A percentile compares a stretch with the other conserved stretches of the same genome.
phyloP scores from a whole-genome alignment of 2,329 filamentous ascomycete species.

The Xylaria multiplex region DNA sequence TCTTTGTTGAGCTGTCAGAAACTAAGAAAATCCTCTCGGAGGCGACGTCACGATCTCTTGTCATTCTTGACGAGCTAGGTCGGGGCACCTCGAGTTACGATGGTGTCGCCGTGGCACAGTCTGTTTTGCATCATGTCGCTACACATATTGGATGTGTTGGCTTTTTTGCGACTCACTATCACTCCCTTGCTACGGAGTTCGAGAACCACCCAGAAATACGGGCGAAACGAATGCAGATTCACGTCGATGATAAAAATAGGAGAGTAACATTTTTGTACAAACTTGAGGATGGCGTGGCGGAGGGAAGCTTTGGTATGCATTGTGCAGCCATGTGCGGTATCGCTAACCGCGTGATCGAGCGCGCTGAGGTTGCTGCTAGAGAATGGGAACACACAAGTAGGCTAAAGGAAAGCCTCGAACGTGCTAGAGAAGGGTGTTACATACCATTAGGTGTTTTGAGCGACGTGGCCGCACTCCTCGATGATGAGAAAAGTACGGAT shows the following conservation, averaged over 20 bases:
- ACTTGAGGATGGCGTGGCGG: conserved; percentile 90
- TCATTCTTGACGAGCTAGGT: conserved; percentile 96
- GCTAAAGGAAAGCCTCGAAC: conserved; percentile 87
- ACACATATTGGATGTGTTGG: conserved; percentile 92
- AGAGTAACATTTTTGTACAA: conserved; percentile 98
- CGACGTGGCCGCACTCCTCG: conserved; percentile 82
- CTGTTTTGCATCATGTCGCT: conserved; percentile 95
- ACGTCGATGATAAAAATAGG: conserved; percentile 84
- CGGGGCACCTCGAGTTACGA: conserved; percentile 96
- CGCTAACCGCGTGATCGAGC: conserved; percentile 79
- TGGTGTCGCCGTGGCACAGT: conserved; percentile 94
- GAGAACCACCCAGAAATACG: conserved; percentile 86
- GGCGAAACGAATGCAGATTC: conserved; percentile 90
- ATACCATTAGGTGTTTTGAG: conserved; percentile 88
- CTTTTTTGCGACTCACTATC: conserved; percentile 98
- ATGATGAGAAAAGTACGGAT: conserved; percentile 60
- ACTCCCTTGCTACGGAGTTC: conserved; percentile 92
- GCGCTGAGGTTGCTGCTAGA: conserved; percentile 86
- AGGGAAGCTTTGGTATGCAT: conserved; percentile 99
- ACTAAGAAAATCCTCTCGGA: conserved; percentile 98
- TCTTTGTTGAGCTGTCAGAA: conserved; percentile 96
- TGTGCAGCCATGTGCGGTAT: conserved; percentile 99
- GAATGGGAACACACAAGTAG: conserved; percentile 96
- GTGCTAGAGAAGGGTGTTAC: conserved; percentile 80
- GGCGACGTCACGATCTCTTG: conserved; percentile 90